phyloP scores from a whole-genome alignment of 2,329 filamentous ascomycete genomes.

The Immersiporthe knoxdaviesiana region DNA sequence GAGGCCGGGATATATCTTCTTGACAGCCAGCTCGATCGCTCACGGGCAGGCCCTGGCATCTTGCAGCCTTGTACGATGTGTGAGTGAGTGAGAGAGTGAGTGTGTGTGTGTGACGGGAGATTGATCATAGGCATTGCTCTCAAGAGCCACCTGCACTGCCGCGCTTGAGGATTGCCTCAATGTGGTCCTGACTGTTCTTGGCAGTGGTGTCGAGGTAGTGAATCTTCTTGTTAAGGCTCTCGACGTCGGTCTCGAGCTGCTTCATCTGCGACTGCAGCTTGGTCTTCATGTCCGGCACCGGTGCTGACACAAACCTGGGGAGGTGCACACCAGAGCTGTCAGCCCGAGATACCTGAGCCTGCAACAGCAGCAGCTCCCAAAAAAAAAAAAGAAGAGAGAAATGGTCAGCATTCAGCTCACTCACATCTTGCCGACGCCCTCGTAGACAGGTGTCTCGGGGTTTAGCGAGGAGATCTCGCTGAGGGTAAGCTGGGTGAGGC shows the following conservation, averaged over 20 bases:
- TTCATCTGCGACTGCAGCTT: slow-evolving; percentile 77
- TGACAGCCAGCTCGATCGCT: slow-evolving; percentile 3
- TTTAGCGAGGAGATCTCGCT: slow-evolving; percentile 81
- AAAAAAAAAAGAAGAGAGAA: too few relatives aligned
- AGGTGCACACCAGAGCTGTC: background rate
- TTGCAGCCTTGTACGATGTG: background rate
- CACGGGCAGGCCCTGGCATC: background rate
- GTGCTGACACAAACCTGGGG: slow-evolving; percentile 82
- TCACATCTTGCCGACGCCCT: slow-evolving; percentile 97
- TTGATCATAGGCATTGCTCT: slow-evolving; percentile 11
- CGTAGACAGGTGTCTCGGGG: slow-evolving; percentile 79
- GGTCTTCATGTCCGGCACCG: slow-evolving; percentile 71
- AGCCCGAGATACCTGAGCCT: background rate
- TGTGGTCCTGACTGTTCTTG: slow-evolving; percentile 89
- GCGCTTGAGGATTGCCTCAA: slow-evolving; percentile 81
- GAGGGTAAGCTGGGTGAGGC: slow-evolving; percentile 84
- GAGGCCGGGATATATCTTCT: background rate
- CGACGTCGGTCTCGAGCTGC: slow-evolving; percentile 76
- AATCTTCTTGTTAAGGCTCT: slow-evolving; percentile 83
- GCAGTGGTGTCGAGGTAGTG: slow-evolving; percentile 93
- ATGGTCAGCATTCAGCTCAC: slow-evolving; percentile 36
- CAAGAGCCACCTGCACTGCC: slow-evolving; percentile 42
- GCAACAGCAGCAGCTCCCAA: slow-evolving; percentile 1
- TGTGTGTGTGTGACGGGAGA: background rate
- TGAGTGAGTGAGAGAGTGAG: slow-evolving; percentile 14